Percentiles rank a stretch among this genome's conserved stretches.
Conservation (phyloP, 2,329 filamentous ascomycete species). For the Pyrenophora tritici-repentis region DNA sequence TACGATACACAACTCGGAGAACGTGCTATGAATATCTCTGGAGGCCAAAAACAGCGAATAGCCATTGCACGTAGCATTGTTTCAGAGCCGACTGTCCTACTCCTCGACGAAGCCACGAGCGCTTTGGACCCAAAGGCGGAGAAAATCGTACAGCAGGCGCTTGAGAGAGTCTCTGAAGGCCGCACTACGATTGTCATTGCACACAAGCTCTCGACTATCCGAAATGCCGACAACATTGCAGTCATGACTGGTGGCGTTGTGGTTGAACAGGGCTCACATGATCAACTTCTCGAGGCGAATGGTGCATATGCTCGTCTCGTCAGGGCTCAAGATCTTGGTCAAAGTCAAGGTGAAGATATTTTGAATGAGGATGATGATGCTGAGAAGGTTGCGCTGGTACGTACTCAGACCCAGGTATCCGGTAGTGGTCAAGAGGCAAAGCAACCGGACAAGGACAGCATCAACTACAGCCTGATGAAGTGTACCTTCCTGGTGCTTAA, state of each 20-base stretch:
- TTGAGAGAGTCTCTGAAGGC: conserved; percentile 81
- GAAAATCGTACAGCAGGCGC: conserved; percentile 87
- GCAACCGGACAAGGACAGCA: conserved; percentile 24
- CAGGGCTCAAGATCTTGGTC: conserved; percentile 54
- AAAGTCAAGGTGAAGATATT: conserved; percentile 23
- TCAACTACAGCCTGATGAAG: conserved; percentile 37
- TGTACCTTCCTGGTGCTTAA: conserved; percentile 34
- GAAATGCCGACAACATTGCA: conserved; percentile 90
- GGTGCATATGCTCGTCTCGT: conserved; percentile 79
- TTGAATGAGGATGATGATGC: conserved; percentile 21
- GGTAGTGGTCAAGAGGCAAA: conserved; percentile 26
- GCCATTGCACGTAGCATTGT: conserved; percentile 90
- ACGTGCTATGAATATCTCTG: conserved; percentile 85
- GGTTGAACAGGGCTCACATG: conserved; percentile 87
- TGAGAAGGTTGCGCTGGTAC: conserved; percentile 27
- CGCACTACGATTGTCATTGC: conserved; percentile 96
- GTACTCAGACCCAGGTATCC: conserved; percentile 38
- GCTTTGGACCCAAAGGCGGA: conserved; percentile 93
- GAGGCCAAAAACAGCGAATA: conserved; percentile 94
- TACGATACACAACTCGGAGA: conserved; percentile 94
- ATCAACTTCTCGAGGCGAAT: conserved; percentile 71
- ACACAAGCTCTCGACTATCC: conserved; percentile 92
- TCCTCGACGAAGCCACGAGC: conserved; percentile 85
- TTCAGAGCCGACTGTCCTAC: conserved; percentile 83
- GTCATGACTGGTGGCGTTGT: conserved; percentile 84